Percentiles rank a stretch among this genome's conserved stretches.
phyloP scores from a whole-genome alignment of 2,329 filamentous ascomycete genomes.

The Fusarium nodosum region DNA sequence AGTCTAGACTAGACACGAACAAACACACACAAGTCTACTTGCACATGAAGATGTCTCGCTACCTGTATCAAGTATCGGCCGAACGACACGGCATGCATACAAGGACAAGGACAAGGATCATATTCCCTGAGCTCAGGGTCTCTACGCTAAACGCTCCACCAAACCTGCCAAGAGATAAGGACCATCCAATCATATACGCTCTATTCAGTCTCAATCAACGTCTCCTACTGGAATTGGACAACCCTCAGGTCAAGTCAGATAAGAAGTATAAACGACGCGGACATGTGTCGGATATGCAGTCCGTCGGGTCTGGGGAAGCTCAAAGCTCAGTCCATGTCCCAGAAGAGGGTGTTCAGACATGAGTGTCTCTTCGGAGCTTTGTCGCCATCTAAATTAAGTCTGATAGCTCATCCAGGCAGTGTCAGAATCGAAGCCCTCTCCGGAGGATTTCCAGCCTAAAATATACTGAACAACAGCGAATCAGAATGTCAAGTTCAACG shows the following conservation, averaged over 20 bases:
- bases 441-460: slow-evolving; percentile 12
- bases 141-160: slow-evolving; percentile 40
- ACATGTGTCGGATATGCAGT: slow-evolving; percentile 32
- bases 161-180: slow-evolving; percentile 51
- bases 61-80: slow-evolving; percentile 25
- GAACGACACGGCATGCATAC: slow-evolving; percentile 15
- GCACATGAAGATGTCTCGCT: background rate
- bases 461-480: slow-evolving; percentile 13
- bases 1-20: background rate
- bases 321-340: slow-evolving; percentile 23
- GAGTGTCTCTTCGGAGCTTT: slow-evolving; percentile 8
- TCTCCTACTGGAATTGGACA: slow-evolving; percentile 32
- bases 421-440: slow-evolving; percentile 11
- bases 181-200: slow-evolving; percentile 46
- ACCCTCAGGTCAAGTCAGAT: slow-evolving; percentile 31
- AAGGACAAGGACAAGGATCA: slow-evolving; percentile 27
- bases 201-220: slow-evolving; percentile 36
- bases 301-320: slow-evolving; percentile 43
- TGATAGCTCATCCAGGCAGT: background rate
- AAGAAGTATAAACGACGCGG: slow-evolving; percentile 35
- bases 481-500: slow-evolving; percentile 3
- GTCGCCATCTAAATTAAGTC: slow-evolving; percentile 16
- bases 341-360: slow-evolving; percentile 29
- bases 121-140: slow-evolving; percentile 26
- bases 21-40: background rate